phyloP scores from a whole-genome alignment of 2,329 filamentous ascomycete species.

The Cytospora piceae region DNA sequence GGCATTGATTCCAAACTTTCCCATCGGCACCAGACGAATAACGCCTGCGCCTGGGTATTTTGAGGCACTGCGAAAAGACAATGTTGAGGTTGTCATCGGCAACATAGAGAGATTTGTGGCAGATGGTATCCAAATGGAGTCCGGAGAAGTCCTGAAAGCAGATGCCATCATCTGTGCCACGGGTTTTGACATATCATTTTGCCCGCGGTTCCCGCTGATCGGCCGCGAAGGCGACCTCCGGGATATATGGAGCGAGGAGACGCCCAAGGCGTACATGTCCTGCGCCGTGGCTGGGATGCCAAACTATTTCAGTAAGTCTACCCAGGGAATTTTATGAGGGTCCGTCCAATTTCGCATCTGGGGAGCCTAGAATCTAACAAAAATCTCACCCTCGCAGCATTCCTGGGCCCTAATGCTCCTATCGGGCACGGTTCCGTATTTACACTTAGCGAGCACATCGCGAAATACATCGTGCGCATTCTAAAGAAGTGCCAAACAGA shows the following conservation, averaged over 20 bases:
- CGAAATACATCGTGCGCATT: slow-evolving; percentile 53
- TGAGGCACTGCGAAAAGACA: slow-evolving; percentile 48
- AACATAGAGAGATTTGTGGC: slow-evolving; percentile 51
- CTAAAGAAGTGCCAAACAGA: slow-evolving; percentile 56
- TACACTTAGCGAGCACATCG: slow-evolving; percentile 55
- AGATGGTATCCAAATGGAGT: slow-evolving; percentile 52
- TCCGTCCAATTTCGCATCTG: background rate
- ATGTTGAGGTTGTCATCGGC: slow-evolving; percentile 52
- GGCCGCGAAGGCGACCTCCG: slow-evolving; percentile 56
- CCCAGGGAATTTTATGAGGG: background rate
- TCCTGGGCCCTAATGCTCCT: slow-evolving; percentile 56
- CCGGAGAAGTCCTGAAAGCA: slow-evolving; percentile 53
- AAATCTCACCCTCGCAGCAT: slow-evolving; percentile 42
- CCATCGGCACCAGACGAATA: slow-evolving; percentile 53
- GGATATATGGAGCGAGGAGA: slow-evolving; percentile 48
- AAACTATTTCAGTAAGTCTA: slow-evolving; percentile 57
- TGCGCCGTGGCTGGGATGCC: slow-evolving; percentile 55
- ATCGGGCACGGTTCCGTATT: slow-evolving; percentile 56
- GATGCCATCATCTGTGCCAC: slow-evolving; percentile 63
- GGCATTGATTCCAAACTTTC: slow-evolving; percentile 54
- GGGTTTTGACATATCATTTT: slow-evolving; percentile 58
- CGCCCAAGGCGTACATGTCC: slow-evolving; percentile 57
- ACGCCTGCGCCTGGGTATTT: slow-evolving; percentile 57
- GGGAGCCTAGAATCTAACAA: slow-evolving; percentile 12
- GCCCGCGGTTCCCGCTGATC: slow-evolving; percentile 54